A percentile compares a stretch with the other conserved stretches of the same genome.
Conservation (phyloP, 2,329 filamentous ascomycete species). For the Thelonectria blattea region DNA sequence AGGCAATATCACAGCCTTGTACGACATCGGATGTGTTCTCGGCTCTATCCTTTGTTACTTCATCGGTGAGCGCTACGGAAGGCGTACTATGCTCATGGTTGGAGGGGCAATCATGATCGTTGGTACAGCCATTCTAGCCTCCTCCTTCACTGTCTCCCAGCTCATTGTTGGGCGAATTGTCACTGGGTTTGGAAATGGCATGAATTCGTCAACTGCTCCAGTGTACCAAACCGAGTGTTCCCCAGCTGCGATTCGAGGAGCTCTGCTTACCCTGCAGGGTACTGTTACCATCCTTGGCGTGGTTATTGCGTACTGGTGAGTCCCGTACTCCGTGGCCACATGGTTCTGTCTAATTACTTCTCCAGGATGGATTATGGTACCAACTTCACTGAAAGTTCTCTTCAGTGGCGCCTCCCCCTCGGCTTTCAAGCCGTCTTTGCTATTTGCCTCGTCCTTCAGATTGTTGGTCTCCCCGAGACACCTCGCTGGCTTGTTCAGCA, state of each 20-base stretch:
- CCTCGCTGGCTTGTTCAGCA: constrained; percentile 46
- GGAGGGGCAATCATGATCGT: constrained; percentile 44
- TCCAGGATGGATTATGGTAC: constrained; percentile 16
- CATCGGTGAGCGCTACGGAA: constrained; percentile 10
- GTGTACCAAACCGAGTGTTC: constrained; percentile 18
- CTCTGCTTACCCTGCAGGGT: constrained; percentile 8
- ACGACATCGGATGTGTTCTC: constrained; percentile 22
- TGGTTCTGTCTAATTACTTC: background rate
- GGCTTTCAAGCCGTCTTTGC: constrained; percentile 49
- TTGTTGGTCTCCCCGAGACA: constrained; percentile 50
- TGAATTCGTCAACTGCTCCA: constrained; percentile 48
- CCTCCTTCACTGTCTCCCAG: constrained; percentile 43
- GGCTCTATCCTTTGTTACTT: constrained; percentile 20
- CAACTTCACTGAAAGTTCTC: constrained; percentile 3
- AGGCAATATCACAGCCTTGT: constrained; percentile 17
- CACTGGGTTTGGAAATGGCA: constrained; percentile 49
- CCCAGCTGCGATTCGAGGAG: constrained; percentile 11
- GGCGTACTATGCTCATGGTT: constrained; percentile 16
- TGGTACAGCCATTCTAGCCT: constrained; percentile 48
- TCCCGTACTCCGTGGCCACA: background rate
- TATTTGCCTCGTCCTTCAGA: constrained; percentile 38
- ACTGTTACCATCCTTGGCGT: constrained; percentile 16
- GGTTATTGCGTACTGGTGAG: constrained; percentile 18
- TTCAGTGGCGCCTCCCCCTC: constrained; percentile 50
- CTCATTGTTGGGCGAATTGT: constrained; percentile 51